Base-by-base conservation (phyloP, 106 monocot genomes). In the Dioscorea dumetorum region DNA sequence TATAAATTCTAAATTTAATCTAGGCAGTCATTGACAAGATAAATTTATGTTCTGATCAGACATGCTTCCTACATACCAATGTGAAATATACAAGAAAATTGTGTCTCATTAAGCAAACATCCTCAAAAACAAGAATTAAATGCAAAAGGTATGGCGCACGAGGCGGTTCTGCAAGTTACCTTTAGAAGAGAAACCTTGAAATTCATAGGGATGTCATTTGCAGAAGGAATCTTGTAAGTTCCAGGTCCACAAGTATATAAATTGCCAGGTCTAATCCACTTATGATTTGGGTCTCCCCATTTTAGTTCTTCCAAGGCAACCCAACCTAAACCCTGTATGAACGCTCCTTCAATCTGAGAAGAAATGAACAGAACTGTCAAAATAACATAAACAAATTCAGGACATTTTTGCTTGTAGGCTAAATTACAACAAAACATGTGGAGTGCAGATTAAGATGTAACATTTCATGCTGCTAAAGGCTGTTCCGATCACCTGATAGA, bases 301-400 rank as follows among this genome's bases (percentile, higher is more conserved):
- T 99, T 99, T 33, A 99, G 68, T 60, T 99, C 99, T 75, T 99
- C 99, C 68, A 99, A 70, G 52, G 99, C 90, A 59, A 79, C 72
- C 99, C 99, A 99, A 12, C 99, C 99, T 56, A 99, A 53, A 61
- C 99, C 99, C 90, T 99, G 99, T 12, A 99, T 52, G 73, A 99
- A 99, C 48, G 87, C 99, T 81, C 97, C 97, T 80, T 97, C 97
- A 75, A 92, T 85, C 92, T 97, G 63, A 8, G 15, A 33, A 11
- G 32, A 73, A 18, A n/a, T 41, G 41, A 41, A 41, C 41, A 6
- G 10, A 41, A 41, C 41, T 10, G 10, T 41, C 6, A 41, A 41
- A 41, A 41, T 41, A 41, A 41, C 41, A 41, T 8, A 41, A 41
- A 41, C 41, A 41, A 41, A 10, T 41, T 41, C 10, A 41, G 41